A percentile compares a stretch with the other conserved stretches of the same genome.
Conservation (phyloP, 805 yeast genomes). For the Saccharomycopsis sp. region DNA sequence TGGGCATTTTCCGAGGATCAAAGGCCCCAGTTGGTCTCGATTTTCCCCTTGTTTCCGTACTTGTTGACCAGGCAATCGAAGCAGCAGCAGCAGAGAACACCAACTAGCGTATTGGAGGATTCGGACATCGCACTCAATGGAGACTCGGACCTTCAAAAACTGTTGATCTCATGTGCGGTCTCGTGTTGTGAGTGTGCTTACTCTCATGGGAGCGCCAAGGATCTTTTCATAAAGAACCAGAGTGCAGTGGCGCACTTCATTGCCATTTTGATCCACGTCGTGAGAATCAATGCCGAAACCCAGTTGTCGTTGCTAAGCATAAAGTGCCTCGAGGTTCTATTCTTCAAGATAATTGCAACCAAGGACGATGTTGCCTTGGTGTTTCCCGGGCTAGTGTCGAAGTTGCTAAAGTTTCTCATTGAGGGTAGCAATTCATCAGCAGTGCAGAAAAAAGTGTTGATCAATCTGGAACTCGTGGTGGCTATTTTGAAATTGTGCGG, state of each 20-base stretch:
- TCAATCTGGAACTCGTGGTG: not conserved
- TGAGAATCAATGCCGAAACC: not conserved
- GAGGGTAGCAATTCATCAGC: conserved; percentile 3
- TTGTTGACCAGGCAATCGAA: not conserved
- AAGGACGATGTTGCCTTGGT: conserved; percentile 7
- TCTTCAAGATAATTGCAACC: conserved; percentile 8
- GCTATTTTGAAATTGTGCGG: conserved; percentile 4
- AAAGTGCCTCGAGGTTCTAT: conserved; percentile 2
- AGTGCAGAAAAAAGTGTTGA: conserved; percentile 5
- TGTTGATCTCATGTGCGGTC: conserved; percentile 1
- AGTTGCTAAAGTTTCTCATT: conserved; percentile 13
- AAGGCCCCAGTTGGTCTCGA: not conserved
- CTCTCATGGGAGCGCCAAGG: not conserved
- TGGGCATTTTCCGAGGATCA: too few species aligned
- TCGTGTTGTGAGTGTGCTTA: conserved; percentile 3
- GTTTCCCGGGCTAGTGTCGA: conserved; percentile 17
- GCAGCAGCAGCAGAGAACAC: not conserved
- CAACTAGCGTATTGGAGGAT: not conserved
- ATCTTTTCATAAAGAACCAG: conserved; percentile 9
- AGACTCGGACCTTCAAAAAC: conserved; percentile 5
- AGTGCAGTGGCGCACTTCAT: conserved; percentile 16
- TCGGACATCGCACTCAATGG: too few species aligned
- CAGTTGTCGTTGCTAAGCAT: conserved; percentile 3
- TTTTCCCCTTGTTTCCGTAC: conserved; percentile 14
- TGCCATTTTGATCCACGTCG: not conserved